phyloP scores from a whole-genome alignment of 352 stramenopile genomes.

The Hyaloperonospora brassicae region DNA sequence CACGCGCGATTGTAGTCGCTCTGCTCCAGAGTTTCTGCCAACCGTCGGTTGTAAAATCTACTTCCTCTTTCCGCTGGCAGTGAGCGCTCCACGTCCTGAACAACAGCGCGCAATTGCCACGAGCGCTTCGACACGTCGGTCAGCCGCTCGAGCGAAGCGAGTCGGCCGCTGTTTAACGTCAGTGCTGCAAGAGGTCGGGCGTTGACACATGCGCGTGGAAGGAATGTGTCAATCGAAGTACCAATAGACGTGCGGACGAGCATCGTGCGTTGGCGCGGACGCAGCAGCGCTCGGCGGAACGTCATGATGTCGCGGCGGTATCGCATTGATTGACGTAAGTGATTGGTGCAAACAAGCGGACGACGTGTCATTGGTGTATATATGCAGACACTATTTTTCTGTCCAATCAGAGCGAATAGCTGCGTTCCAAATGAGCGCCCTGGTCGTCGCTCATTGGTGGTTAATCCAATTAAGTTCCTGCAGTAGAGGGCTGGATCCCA shows the following conservation, averaged over 20 bases:
- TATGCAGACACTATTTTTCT: too few relatives aligned
- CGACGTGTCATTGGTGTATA: too few relatives aligned
- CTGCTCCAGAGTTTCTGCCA: constrained; percentile 27
- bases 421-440: too few relatives aligned
- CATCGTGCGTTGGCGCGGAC: constrained; percentile 1
- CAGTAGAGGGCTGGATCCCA: too few relatives aligned
- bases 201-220: constrained; percentile 5
- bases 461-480: background rate
- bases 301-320: constrained; percentile 5
- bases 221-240: background rate
- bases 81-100: constrained; percentile 13
- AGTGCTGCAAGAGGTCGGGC: constrained; percentile 18
- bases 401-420: too few relatives aligned
- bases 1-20: constrained; percentile 25
- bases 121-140: constrained; percentile 12
- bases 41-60: constrained; percentile 39
- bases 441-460: background rate
- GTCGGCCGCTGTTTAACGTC: constrained; percentile 4
- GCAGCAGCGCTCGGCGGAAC: constrained; percentile 15
- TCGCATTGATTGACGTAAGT: background rate
- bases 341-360: too few relatives aligned
- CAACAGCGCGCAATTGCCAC: constrained; percentile 13
- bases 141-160: constrained; percentile 10
- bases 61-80: constrained; percentile 24
- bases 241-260: background rate